These are phyloP conservation scores for Thelonectria olida DNA, from an alignment of 2,329 filamentous ascomycete species.

Conservation along the genomic window DNA sequence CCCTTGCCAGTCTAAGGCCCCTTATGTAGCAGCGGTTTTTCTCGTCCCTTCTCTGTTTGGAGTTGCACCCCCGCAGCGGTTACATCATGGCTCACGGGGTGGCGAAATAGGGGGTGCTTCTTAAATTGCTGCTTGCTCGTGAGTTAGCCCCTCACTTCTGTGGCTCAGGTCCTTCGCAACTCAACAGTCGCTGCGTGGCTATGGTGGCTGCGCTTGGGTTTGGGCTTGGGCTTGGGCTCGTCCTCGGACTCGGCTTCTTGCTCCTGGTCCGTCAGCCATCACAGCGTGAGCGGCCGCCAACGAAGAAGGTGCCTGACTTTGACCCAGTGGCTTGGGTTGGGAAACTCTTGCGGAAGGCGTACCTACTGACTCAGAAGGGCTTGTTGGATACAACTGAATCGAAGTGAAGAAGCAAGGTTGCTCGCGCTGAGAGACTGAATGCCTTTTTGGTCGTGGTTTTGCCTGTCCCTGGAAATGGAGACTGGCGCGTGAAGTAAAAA, in stretches of 20 bases:
- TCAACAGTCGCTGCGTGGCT: slow-evolving; percentile 12
- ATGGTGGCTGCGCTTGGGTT: slow-evolving; percentile 6
- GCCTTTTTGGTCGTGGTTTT: too few species aligned
- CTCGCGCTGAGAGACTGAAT: background rate
- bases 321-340: too few species aligned
- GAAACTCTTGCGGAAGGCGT: background rate
- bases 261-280: too few species aligned
- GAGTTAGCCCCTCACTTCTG: background rate
- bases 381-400: too few species aligned
- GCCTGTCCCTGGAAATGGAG: too few species aligned
- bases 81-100: slow-evolving; percentile 29
- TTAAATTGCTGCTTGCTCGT: too few species aligned
- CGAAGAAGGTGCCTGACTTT: too few species aligned
- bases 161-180: slow-evolving; percentile 4
- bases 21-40: slow-evolving; percentile 11
- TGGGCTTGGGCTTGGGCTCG: too few species aligned
- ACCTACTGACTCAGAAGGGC: too few species aligned
- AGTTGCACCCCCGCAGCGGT: slow-evolving; percentile 13
- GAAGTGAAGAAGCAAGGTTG: background rate
- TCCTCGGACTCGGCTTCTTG: too few species aligned
- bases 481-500: too few species aligned
- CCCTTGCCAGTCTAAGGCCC: slow-evolving; percentile 7
- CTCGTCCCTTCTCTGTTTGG: background rate
- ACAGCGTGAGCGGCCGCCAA: too few species aligned
- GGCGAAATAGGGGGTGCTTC: background rate